Conservation (phyloP, 2,329 filamentous ascomycete genomes). For the Fusarium lateritium region DNA sequence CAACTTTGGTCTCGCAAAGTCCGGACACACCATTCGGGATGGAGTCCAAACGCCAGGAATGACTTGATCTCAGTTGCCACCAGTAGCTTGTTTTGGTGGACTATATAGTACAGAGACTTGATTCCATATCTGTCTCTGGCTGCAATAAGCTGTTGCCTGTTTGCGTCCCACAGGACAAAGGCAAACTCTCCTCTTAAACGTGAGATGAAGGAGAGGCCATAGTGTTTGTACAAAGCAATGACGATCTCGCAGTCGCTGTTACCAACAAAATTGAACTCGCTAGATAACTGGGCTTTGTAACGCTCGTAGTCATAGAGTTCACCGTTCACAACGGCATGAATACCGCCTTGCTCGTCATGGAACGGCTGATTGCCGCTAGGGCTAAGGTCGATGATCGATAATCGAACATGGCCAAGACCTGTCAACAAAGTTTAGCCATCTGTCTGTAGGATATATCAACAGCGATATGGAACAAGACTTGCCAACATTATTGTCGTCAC, state of each 20-base stretch:
- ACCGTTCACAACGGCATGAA: conserved; percentile 7
- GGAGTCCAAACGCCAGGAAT: conserved; percentile 5
- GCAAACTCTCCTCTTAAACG: conserved; percentile 7
- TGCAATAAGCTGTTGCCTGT: conserved; percentile 2
- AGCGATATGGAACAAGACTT: background rate
- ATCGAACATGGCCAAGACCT: conserved; percentile 14
- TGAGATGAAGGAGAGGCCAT: conserved; percentile 5
- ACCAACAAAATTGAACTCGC: conserved; percentile 8
- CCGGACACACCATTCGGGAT: conserved; percentile 2
- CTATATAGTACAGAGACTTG: conserved; percentile 10
- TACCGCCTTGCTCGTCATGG: background rate
- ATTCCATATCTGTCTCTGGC: conserved; percentile 11
- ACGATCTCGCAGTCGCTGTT: conserved; percentile 17
- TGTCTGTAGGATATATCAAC: background rate
- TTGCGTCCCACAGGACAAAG: conserved; percentile 6
- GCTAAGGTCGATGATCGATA: conserved; percentile 13
- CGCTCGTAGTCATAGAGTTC: conserved; percentile 7
- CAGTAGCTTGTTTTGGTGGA: background rate
- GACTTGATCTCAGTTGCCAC: conserved; percentile 21
- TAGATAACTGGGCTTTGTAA: background rate
- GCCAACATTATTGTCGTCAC: conserved; percentile 1
- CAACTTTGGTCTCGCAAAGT: conserved; percentile 4
- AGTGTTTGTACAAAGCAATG: conserved; percentile 12
- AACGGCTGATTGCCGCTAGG: conserved; percentile 7
- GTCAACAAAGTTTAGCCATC: background rate